Conservation (phyloP, 148 eudicot genomes). For the Chenopodium formosanum region DNA sequence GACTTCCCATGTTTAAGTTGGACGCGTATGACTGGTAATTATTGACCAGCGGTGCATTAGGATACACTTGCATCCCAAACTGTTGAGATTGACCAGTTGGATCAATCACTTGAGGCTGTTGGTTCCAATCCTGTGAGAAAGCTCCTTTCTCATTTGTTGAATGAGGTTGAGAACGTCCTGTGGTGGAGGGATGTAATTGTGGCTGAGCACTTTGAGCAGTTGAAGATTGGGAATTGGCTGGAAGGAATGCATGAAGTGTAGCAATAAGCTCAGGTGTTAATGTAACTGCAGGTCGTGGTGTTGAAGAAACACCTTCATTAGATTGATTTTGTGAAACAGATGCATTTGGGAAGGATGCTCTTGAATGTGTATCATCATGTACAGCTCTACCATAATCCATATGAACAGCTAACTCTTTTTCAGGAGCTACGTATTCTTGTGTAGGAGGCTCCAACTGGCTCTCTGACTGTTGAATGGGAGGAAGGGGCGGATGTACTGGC, state of each 20-base stretch:
- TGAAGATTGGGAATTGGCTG: conserved; percentile 46
- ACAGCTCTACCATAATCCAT: conserved; percentile 37
- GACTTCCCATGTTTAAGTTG: conserved; percentile 28
- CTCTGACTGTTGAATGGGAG: conserved; percentile 39
- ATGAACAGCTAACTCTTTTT: conserved; percentile 39
- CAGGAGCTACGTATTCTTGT: conserved; percentile 43
- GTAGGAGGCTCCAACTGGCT: conserved; percentile 33
- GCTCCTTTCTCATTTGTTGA: conserved; percentile 25
- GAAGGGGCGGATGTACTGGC: conserved; percentile 33
- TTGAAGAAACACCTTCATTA: conserved; percentile 32
- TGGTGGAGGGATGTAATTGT: conserved; percentile 34
- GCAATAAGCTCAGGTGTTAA: conserved; percentile 91
- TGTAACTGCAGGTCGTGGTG: conserved; percentile 51
- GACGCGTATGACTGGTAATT: conserved; percentile 38
- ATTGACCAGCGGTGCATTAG: conserved; percentile 35
- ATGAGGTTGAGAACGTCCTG: conserved; percentile 25
- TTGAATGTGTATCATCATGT: conserved; percentile 35
- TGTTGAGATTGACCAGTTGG: conserved; percentile 49
- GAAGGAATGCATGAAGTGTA: conserved; percentile 63
- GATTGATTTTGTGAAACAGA: conserved; percentile 36
- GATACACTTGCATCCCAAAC: conserved; percentile 39
- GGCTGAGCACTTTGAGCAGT: conserved; percentile 37
- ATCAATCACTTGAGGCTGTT: conserved; percentile 41
- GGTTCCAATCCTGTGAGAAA: conserved; percentile 50
- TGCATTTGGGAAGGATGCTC: conserved; percentile 30